Base-by-base conservation (phyloP, 306 rosid genomes). In the Fragaria iinumae region DNA sequence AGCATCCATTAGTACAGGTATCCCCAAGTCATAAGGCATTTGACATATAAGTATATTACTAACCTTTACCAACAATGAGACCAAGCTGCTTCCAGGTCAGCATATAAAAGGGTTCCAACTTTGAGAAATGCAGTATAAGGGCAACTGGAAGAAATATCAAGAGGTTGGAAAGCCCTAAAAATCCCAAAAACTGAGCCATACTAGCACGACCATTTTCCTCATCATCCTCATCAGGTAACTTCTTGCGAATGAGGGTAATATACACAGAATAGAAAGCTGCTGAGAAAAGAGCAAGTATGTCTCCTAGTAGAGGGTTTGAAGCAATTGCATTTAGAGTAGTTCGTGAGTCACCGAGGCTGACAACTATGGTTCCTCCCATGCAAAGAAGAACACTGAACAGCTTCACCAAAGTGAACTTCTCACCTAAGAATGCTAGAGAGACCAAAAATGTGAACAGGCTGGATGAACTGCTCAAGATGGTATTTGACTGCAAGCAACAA, bases 401-500 rank as follows among this genome's bases (percentile, higher is more conserved):
- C 88, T 95, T 95, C 79, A 95, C 81, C 97, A 96, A 90, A 21
- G 99, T 84, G 80, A 95, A 95, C 75, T 76, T 88, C 86, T 95
- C 99, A 13, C 92, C 96, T 89, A 95, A 84, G 86, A 92, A 90
- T 65, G 86, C 97, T 41, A 95, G 89, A 43, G 99, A 87, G 67
- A 92, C 97, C 96, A 92, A 79, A 86, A 95, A 95, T 8, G 99
- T 95, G 77, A 95, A 95, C 72, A 92, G 97, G 83, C 99, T 95
- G 44, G 97, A 95, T 72, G 97, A 84, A 80, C 99, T 95, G 90
- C 99, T 95, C 76, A 95, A 86, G 89, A 95, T 95, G 63, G 99
- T 92, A 80, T 95, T 95, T 9, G 99, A 95, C 99, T 95, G 90
- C 93, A 86, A 2, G 71, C 44, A 43, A 80, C 67, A 85, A 77